Base-by-base conservation (phyloP, 1,284 basidiomycete species). In the Leccinum subrobustum region DNA sequence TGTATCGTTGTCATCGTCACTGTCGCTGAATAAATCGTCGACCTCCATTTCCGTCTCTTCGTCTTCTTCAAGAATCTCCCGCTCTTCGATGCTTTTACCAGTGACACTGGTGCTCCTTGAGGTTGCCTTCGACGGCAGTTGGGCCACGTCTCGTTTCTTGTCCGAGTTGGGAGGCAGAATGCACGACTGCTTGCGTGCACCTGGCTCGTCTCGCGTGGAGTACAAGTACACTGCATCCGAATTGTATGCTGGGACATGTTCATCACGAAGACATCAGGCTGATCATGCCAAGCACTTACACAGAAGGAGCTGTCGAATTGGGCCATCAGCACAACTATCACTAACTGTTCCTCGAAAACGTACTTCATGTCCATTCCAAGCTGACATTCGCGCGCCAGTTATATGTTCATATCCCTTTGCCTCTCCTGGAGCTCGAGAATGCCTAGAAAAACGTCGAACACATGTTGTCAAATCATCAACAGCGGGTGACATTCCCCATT, bases 151-250 rank as follows among this genome's bases (percentile, higher is more conserved):
- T 29, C 55, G 52, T 53, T 52, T 50, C 3, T 7, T 42, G 39
- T 11, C 58, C 7, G 54, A 56, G 59, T 76, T 75, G 14, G 72
- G 61, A 4, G 64, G 55, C 3, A 75, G 52, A 31, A 75, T 54
- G 16, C 56, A 64, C 39, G 62, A 57, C 4, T 52, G 54, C 23
- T 1, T 57, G 51, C 59, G 50, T 25, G 51, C 56, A 35, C 63
- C 68, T 3, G 85, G 79, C n/a, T 86, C 82, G 68, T 95, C 93
- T 59, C 80, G 80, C 8, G 89, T 89, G 1, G 91, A 93, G 70
- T 88, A 96, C n/a, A 93, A 72, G 63, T 92, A 90, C 8, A 92
- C 86, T 1, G 83, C 89, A 75, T 95, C 92, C 9, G 81, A 81
- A 63, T 87, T 90, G 67, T 91, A 95, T 20, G 92, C 90, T 92